phyloP scores from a whole-genome alignment of 139 green algal genomes.

The Pseudopediastrum boryanum region DNA sequence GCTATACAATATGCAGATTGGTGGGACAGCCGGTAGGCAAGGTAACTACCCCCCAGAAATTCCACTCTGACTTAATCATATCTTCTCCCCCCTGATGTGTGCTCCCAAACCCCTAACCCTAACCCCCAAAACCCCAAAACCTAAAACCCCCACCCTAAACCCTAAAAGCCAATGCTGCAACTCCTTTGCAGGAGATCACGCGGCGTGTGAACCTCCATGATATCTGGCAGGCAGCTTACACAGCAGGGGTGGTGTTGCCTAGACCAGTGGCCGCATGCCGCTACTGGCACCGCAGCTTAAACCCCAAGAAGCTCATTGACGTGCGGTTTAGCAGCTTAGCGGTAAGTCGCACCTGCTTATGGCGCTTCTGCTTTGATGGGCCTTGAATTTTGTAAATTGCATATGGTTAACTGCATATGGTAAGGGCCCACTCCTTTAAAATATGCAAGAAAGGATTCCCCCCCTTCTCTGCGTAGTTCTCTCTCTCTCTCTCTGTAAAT shows the following conservation, averaged over 20 bases:
- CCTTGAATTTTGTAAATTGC: too few species aligned
- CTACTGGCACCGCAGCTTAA: constrained; percentile 97
- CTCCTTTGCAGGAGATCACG: constrained; percentile 87
- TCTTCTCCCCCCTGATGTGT: too few species aligned
- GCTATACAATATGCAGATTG: too few species aligned
- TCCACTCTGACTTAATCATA: too few species aligned
- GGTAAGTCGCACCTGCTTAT: constrained; percentile 40
- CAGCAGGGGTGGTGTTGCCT: constrained; percentile 94
- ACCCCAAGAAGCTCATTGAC: constrained; percentile 97
- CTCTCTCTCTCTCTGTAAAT: too few species aligned
- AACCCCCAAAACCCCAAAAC: not conserved
- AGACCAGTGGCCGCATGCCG: constrained; percentile 86
- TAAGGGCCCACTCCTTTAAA: too few species aligned
- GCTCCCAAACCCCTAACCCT: not conserved
- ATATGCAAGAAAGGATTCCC: too few species aligned
- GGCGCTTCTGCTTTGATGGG: too few species aligned
- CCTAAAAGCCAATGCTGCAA: not conserved
- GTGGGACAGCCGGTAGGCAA: too few species aligned
- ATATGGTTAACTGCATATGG: too few species aligned
- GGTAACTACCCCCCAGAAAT: too few species aligned
- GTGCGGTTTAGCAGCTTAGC: constrained; percentile 87
- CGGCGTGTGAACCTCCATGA: constrained; percentile 84
- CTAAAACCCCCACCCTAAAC: not conserved
- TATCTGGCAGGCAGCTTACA: constrained; percentile 98
- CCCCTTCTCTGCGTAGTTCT: too few species aligned